Evolutionary conservation across 768 basidiomycete genomes (phyloP).

Genomic region (Tremella yokohamensis): DNA sequence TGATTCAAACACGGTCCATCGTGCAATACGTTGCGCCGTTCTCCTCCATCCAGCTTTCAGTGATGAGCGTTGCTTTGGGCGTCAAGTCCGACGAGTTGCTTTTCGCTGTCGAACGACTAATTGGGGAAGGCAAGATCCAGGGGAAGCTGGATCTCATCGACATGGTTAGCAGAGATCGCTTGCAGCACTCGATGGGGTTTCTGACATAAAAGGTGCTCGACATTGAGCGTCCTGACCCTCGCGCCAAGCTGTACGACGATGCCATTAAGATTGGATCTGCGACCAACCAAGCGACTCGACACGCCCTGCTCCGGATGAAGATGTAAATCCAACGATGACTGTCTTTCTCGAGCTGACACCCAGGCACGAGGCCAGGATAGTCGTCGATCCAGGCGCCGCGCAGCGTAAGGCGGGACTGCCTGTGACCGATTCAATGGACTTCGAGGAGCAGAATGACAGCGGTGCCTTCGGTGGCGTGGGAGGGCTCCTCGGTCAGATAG

Average conservation of each 20-base stretch:
- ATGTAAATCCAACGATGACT: not conserved
- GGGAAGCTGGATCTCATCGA: conserved; percentile 85
- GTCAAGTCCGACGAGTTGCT: conserved; percentile 71
- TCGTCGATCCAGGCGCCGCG: not conserved
- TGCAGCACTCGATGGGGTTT: not conserved
- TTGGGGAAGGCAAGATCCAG: conserved; percentile 71
- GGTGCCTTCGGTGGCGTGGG: too few species aligned
- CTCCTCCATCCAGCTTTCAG: conserved; percentile 72
- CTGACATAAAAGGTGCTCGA: not conserved
- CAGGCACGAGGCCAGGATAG: not conserved
- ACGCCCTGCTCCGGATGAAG: conserved; percentile 1
- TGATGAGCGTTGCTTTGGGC: conserved; percentile 84
- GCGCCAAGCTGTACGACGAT: not conserved
- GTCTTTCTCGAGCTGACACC: not conserved
- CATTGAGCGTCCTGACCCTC: not conserved
- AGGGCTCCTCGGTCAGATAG: too few species aligned
- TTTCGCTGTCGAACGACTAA: conserved; percentile 68
- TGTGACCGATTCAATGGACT: too few species aligned
- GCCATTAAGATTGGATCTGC: conserved; percentile 1
- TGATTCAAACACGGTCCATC: conserved; percentile 73
- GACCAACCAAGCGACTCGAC: not conserved
- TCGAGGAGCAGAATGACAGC: too few species aligned
- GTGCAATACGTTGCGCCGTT: conserved; percentile 90
- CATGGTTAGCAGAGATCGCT: conserved; percentile 57
- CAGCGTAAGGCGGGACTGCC: too few species aligned